These are phyloP conservation scores for Fusarium sarcochroum DNA, from an alignment of 2,329 filamentous ascomycete species.

Conservation along the genomic window DNA sequence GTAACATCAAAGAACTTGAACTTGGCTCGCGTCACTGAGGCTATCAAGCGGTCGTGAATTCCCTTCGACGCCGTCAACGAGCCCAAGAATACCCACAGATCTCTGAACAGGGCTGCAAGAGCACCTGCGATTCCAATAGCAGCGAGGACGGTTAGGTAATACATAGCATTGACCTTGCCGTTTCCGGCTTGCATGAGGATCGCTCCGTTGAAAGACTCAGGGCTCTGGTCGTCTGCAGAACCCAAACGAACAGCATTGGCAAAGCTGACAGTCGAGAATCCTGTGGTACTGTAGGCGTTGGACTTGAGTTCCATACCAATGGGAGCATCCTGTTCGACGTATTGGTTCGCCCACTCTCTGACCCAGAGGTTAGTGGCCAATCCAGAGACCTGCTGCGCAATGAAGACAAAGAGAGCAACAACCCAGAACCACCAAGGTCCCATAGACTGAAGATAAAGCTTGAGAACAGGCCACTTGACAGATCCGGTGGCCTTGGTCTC, in stretches of 20 bases:
- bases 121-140: constrained; percentile 84
- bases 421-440: constrained; percentile 98
- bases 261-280: constrained; percentile 51
- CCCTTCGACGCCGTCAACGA: constrained; percentile 89
- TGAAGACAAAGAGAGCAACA: constrained; percentile 80
- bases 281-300: constrained; percentile 45
- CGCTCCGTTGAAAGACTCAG: constrained; percentile 8
- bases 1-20: constrained; percentile 99
- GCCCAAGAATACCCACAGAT: constrained; percentile 92
- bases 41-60: constrained; percentile 84
- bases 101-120: constrained; percentile 83
- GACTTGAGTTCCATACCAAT: constrained; percentile 38
- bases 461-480: constrained; percentile 88
- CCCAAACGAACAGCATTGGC: constrained; percentile 57
- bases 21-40: constrained; percentile 85
- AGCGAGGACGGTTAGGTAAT: constrained; percentile 89
- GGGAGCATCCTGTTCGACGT: constrained; percentile 61
- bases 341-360: constrained; percentile 93
- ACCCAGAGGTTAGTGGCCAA: constrained; percentile 97
- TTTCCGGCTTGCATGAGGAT: constrained; percentile 8
- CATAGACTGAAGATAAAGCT: constrained; percentile 90
- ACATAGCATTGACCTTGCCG: constrained; percentile 79
- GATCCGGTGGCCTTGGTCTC: constrained; percentile 88
- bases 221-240: constrained; percentile 42
- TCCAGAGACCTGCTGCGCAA: constrained; percentile 84